These are phyloP conservation scores for Colletotrichum sp. DNA, from an alignment of 2,329 filamentous ascomycete species.

Conservation along the genomic window DNA sequence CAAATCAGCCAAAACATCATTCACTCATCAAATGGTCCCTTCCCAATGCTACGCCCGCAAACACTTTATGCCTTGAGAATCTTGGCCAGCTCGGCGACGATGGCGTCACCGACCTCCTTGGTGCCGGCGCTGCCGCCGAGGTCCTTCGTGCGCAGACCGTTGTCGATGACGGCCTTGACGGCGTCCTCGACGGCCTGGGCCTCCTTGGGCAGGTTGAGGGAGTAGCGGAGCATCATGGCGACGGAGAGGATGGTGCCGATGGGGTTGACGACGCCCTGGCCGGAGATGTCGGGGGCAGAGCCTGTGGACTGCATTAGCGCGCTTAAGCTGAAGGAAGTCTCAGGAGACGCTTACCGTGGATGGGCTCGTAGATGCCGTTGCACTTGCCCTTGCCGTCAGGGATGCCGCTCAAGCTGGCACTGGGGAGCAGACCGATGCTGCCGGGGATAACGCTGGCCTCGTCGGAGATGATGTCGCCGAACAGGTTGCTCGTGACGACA, in stretches of 20 bases:
- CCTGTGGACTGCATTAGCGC: conserved; percentile 49
- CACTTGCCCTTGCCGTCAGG: conserved; percentile 85
- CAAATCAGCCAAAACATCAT: not conserved
- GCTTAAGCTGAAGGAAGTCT: not conserved
- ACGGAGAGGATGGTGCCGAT: conserved; percentile 90
- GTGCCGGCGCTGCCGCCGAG: conserved; percentile 81
- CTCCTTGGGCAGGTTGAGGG: conserved; percentile 78
- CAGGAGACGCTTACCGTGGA: conserved; percentile 71
- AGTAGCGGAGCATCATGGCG: conserved; percentile 97
- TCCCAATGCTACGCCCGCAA: not conserved
- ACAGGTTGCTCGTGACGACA: conserved; percentile 90
- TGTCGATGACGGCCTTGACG: conserved; percentile 80
- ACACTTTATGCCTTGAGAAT: conserved; percentile 56
- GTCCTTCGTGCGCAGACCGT: conserved; percentile 80
- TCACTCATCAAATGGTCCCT: not conserved
- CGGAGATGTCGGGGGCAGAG: conserved; percentile 91
- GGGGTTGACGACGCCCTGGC: conserved; percentile 84
- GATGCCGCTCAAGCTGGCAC: conserved; percentile 84
- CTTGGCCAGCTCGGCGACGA: conserved; percentile 75
- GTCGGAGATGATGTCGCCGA: conserved; percentile 95
- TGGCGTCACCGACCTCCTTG: conserved; percentile 67
- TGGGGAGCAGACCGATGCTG: conserved; percentile 85
- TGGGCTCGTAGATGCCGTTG: conserved; percentile 97
- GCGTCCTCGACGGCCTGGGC: conserved; percentile 82
- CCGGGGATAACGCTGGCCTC: conserved; percentile 95